Evolutionary conservation across 176 grass and related monocot genomes (phyloP).

Genomic region (Themeda triandra): DNA sequence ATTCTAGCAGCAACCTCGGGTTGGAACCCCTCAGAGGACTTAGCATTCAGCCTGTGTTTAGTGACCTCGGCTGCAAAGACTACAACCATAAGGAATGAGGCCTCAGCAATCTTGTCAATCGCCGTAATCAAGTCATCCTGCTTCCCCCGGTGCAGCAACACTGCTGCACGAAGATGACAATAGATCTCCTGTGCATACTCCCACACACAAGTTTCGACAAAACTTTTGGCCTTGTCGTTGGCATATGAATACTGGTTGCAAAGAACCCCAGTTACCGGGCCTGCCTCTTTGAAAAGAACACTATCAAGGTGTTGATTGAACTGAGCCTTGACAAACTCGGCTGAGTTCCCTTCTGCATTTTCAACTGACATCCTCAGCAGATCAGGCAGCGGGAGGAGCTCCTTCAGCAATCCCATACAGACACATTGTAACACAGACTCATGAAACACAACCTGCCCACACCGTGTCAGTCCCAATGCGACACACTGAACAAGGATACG

Average conservation of each 20-base stretch:
- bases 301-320: constrained; percentile 55
- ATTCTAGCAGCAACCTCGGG: constrained; percentile 65
- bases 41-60: constrained; percentile 60
- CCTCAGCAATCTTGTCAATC: constrained; percentile 75
- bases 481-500: constrained; percentile 61
- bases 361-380: constrained; percentile 47
- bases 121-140: constrained; percentile 44
- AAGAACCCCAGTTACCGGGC: constrained; percentile 61
- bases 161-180: constrained; percentile 49
- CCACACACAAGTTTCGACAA: constrained; percentile 61
- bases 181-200: constrained; percentile 68
- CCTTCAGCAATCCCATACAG: constrained; percentile 52
- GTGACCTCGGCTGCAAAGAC: constrained; percentile 63
- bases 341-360: constrained; percentile 21
- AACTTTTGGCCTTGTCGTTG: constrained; percentile 39
- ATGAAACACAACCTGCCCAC: constrained; percentile 51
- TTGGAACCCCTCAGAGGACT: constrained; percentile 31
- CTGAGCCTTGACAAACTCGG: constrained; percentile 16
- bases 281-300: constrained; percentile 78
- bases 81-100: constrained; percentile 90
- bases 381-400: constrained; percentile 55
- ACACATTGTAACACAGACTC: constrained; percentile 50
- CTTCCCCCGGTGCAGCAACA: constrained; percentile 44
- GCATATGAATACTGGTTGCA: constrained; percentile 79
- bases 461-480: constrained; percentile 56